Evolutionary conservation across 768 basidiomycete genomes (phyloP), one percentile per base, ranked within the genome.

Genomic region (Pleurotus djamor): DNA sequence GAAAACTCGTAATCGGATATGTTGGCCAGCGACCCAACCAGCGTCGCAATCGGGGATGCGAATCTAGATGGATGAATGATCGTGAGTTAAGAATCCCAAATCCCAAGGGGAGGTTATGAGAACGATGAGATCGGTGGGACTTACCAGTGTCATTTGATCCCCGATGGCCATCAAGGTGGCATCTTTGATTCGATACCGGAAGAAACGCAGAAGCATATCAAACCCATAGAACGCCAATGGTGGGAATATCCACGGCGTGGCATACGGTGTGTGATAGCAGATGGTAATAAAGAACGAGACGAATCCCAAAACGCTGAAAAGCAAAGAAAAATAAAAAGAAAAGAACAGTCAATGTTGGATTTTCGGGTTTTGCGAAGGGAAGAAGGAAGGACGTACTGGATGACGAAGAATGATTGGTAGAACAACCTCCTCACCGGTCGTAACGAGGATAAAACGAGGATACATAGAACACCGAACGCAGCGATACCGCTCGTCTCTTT

Each of bases 191-290:
- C 91, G 21, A 28, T 28, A 28, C 21, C 21, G 21, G 21, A 28
- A 28, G 69, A 91, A 72, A 4, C 94, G 84, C 21, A 93, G 69
- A 36, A 88, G 67, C 14, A 95, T 71, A 68, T 96, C 94, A 9
- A 88, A 77, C 0, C 84, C 88, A 66, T 92, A 95, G 55, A 95
- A 84, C 0, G 88, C 91, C n/a, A 93, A 72, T 1, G 92, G 86
- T 0, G 91, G 86, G 73, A 82, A 89, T 62, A 95, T 88, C 92
- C 92, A 96, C 1, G 92, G 92, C 0, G 79, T 57, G 5, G 91
- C 88, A 62, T 89, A 95, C 1, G 81, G 75, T 0, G 94, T 92
- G 66, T 96, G 95, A 67, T 93, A 91, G 67, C 91, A 92, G 21
- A 94, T 71, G 12, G 86, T 87, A 13, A 94, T 79, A 51, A 87